Evolutionary conservation across 768 basidiomycete species (phyloP).

Genomic region (Serpula lacrymans): DNA sequence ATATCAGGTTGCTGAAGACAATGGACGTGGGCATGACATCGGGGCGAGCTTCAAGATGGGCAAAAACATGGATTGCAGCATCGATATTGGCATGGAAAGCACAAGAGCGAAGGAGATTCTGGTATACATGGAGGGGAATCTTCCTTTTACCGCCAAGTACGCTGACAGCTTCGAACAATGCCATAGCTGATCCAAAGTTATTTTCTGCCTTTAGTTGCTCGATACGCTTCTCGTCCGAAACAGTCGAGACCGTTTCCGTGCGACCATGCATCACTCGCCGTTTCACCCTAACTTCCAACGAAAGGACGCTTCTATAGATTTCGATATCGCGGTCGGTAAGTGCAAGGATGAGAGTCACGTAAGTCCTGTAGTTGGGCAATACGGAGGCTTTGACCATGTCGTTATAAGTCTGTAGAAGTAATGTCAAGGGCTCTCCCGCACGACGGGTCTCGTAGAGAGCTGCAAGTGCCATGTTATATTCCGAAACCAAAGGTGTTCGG

Average conservation of each 20-base stretch:
- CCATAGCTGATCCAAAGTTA: slow-evolving; percentile 68
- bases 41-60: slow-evolving; percentile 50
- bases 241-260: slow-evolving; percentile 13
- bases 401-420: slow-evolving; percentile 68
- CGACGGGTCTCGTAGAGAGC: slow-evolving; percentile 46
- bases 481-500: slow-evolving; percentile 36
- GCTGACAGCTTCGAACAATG: slow-evolving; percentile 63
- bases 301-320: slow-evolving; percentile 42
- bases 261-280: slow-evolving; percentile 29
- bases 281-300: slow-evolving; percentile 41
- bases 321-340: slow-evolving; percentile 69
- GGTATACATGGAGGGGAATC: slow-evolving; percentile 41
- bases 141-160: slow-evolving; percentile 21
- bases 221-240: slow-evolving; percentile 32
- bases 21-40: slow-evolving; percentile 29
- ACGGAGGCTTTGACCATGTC: slow-evolving; percentile 61
- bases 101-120: slow-evolving; percentile 57
- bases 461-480: slow-evolving; percentile 63
- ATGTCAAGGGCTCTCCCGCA: slow-evolving; percentile 50
- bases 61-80: slow-evolving; percentile 62
- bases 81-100: slow-evolving; percentile 54
- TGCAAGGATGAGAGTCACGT: slow-evolving; percentile 54
- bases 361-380: slow-evolving; percentile 61
- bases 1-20: slow-evolving; percentile 55
- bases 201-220: slow-evolving; percentile 54